A percentile compares a stretch with the other conserved stretches of the same genome.
phyloP scores from a whole-genome alignment of 148 eudicot genomes.

The Suaeda aralocaspica region DNA sequence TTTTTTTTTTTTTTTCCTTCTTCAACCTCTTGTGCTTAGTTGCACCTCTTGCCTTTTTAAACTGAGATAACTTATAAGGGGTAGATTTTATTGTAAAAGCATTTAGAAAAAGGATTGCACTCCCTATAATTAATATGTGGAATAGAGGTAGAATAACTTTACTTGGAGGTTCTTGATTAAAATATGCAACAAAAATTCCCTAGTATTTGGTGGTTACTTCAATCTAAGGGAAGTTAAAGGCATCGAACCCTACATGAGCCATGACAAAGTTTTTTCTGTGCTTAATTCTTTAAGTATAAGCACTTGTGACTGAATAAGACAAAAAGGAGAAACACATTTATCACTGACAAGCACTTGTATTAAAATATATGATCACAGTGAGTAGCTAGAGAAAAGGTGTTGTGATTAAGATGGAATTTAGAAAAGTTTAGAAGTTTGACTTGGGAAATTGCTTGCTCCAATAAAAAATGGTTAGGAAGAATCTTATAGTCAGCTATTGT shows the following conservation, averaged over 20 bases:
- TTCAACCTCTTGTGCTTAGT: no score
- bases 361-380: background rate
- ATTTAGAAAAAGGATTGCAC: no score
- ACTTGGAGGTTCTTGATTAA: background rate
- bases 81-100: no score
- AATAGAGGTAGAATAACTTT: background rate
- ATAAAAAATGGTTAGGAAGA: conserved; percentile 23
- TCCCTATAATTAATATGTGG: no score
- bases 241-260: background rate
- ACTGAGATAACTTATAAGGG: no score
- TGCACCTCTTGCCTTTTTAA: no score
- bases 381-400: conserved; percentile 19
- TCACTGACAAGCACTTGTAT: conserved; percentile 20
- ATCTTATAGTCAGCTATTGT: conserved; percentile 37
- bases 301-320: conserved; percentile 29
- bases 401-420: conserved; percentile 20
- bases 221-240: conserved; percentile 2
- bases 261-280: conserved; percentile 6
- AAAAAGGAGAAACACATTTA: conserved; percentile 32
- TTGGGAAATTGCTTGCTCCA: conserved; percentile 31
- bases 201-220: background rate
- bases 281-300: background rate
- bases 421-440: conserved; percentile 33
- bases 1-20: no score
- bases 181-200: background rate